A percentile compares a stretch with the other conserved stretches of the same genome.
Evolutionary conservation across 352 stramenopile genomes (phyloP).

Genomic region (Elongisporangium prolatum): DNA sequence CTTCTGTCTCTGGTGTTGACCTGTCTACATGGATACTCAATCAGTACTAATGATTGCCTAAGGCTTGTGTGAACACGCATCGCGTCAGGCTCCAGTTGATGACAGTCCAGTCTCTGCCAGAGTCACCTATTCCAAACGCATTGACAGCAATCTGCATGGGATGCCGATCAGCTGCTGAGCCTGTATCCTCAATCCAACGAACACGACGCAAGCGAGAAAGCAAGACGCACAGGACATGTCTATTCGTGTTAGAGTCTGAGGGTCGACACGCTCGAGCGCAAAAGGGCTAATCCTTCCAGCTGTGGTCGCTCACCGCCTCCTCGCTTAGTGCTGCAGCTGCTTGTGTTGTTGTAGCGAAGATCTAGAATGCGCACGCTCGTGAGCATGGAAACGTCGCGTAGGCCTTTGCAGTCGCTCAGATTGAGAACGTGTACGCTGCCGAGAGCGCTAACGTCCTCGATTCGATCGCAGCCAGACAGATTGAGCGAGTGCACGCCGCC

Average conservation of each 20-base stretch:
- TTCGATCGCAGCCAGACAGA: slow-evolving; percentile 42
- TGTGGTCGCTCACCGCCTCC: background rate
- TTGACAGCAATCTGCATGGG: too few species aligned
- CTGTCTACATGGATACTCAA: background rate
- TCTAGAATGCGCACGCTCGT: slow-evolving; percentile 48
- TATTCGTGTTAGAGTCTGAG: background rate
- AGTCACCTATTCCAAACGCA: background rate
- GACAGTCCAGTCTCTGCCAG: too few species aligned
- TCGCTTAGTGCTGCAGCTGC: slow-evolving; percentile 5
- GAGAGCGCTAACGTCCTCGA: slow-evolving; percentile 43
- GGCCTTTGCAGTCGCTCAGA: slow-evolving; percentile 46
- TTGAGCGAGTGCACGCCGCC: slow-evolving; percentile 45
- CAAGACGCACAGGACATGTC: background rate
- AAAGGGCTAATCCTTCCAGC: slow-evolving; percentile 3
- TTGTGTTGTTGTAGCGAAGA: slow-evolving; percentile 48
- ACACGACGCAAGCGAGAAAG: too few species aligned
- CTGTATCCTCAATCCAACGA: background rate
- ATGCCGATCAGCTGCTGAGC: too few species aligned
- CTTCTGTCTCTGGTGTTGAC: background rate
- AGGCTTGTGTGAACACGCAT: too few species aligned
- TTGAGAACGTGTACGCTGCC: slow-evolving; percentile 50
- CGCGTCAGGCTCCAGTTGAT: too few species aligned
- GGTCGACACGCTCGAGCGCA: background rate
- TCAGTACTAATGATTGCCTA: too few species aligned
- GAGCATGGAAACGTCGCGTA: slow-evolving; percentile 53